Evolutionary conservation across 192 early-diverging fungal genomes (phyloP).

Genomic region (Umbelopsis vinacea): DNA sequence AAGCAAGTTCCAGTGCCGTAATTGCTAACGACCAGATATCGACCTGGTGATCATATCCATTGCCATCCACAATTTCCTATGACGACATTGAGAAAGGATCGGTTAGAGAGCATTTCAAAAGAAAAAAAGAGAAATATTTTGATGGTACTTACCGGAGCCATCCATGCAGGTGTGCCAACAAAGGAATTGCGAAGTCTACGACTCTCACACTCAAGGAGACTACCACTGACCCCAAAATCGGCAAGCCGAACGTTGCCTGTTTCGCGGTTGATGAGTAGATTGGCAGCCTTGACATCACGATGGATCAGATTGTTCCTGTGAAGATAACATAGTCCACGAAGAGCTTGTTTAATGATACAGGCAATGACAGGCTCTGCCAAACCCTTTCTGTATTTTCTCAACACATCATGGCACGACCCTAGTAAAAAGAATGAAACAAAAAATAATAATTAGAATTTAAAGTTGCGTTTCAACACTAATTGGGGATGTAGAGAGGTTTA

Average conservation of each 20-base stretch:
- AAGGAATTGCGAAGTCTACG: slow-evolving; percentile 55
- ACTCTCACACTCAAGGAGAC: slow-evolving; percentile 20
- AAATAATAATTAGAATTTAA: too few relatives aligned
- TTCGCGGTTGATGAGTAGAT: slow-evolving; percentile 62
- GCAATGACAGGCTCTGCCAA: slow-evolving; percentile 34
- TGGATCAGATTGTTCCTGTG: slow-evolving; percentile 68
- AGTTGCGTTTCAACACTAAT: too few relatives aligned
- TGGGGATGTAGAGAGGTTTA: too few relatives aligned
- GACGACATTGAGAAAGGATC: neutral
- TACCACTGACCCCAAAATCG: slow-evolving; percentile 56
- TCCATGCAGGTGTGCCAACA: slow-evolving; percentile 69
- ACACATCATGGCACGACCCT: slow-evolving; percentile 39
- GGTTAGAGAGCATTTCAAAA: neutral
- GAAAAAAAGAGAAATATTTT: slow-evolving; percentile 13
- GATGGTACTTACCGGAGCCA: slow-evolving; percentile 50
- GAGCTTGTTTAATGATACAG: slow-evolving; percentile 38
- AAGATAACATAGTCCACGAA: slow-evolving; percentile 69
- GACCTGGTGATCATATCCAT: slow-evolving; percentile 47
- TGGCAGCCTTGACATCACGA: slow-evolving; percentile 74
- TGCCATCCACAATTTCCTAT: slow-evolving; percentile 19
- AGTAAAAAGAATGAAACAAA: neutral
- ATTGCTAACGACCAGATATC: slow-evolving; percentile 55
- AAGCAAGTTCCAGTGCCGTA: slow-evolving; percentile 44
- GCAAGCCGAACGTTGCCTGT: slow-evolving; percentile 64
- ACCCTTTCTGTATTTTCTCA: slow-evolving; percentile 20